These are phyloP conservation scores for Rubia tinctorum DNA, from an alignment of 305 asterid genomes.

Conservation along the genomic window DNA sequence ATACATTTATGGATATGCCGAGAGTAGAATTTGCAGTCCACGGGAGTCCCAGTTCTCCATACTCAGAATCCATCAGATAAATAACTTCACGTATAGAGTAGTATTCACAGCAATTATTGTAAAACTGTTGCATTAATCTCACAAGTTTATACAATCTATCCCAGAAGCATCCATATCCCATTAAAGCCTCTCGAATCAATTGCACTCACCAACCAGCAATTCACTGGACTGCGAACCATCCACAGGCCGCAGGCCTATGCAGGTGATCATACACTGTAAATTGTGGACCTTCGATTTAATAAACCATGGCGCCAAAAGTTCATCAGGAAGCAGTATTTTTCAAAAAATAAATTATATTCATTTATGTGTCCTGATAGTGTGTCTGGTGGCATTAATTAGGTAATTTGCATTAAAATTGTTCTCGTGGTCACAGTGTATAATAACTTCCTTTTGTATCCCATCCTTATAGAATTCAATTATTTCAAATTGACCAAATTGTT, in stretches of 20 bases:
- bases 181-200: constrained; percentile 5
- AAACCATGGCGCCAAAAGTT: neutral
- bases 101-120: neutral
- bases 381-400: neutral
- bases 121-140: neutral
- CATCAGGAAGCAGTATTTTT: too few species aligned
- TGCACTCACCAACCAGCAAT: constrained; percentile 14
- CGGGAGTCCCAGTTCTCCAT: too few species aligned
- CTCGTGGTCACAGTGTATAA: neutral
- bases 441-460: neutral
- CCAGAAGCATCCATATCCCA: neutral
- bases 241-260: neutral
- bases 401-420: neutral
- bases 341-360: neutral
- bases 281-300: constrained; percentile 7
- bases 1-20: too few species aligned
- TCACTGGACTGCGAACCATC: constrained; percentile 17
- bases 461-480: neutral
- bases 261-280: neutral
- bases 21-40: too few species aligned
- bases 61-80: too few species aligned
- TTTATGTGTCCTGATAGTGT: neutral
- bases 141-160: neutral
- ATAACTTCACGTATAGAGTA: too few species aligned
- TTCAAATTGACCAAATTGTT: neutral